A percentile compares a stretch with the other conserved stretches of the same genome.
These are phyloP conservation scores for Pisolithus tinctorius DNA, from an alignment of 768 basidiomycete genomes.

Conservation along the genomic window DNA sequence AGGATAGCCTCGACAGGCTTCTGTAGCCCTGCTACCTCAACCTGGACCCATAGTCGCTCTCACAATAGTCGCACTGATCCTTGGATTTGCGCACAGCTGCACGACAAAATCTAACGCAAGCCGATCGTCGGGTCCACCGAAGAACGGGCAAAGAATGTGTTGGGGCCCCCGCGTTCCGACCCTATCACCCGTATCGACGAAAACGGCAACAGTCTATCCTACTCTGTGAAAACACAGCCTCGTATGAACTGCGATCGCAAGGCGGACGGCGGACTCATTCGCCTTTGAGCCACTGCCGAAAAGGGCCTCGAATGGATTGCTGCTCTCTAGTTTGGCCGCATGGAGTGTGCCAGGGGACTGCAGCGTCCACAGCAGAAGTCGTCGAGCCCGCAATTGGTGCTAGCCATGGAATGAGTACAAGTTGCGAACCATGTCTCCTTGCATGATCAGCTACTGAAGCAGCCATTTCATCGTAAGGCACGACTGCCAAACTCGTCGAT, in stretches of 20 bases:
- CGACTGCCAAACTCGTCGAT: constrained; percentile 65
- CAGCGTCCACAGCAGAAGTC: constrained; percentile 20
- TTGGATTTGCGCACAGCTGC: constrained; percentile 62
- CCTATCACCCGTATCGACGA: constrained; percentile 61
- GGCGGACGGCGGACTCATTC: constrained; percentile 46
- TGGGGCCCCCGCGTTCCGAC: constrained; percentile 28
- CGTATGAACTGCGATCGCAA: constrained; percentile 83
- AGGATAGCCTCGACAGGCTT: constrained; percentile 50
- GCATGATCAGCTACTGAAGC: constrained; percentile 58
- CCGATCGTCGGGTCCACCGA: constrained; percentile 92
- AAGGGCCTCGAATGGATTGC: constrained; percentile 72
- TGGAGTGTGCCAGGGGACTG: constrained; percentile 23
- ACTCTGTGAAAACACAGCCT: constrained; percentile 65
- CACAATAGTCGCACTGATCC: constrained; percentile 67
- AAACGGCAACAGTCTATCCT: constrained; percentile 77
- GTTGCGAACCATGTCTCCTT: constrained; percentile 48
- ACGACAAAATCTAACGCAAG: constrained; percentile 75
- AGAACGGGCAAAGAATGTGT: constrained; percentile 83
- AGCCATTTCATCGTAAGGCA: constrained; percentile 69
- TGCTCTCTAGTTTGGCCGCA: constrained; percentile 18
- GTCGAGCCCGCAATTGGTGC: constrained; percentile 33
- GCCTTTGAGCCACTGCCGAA: constrained; percentile 48
- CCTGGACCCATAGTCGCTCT: constrained; percentile 39
- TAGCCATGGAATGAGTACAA: constrained; percentile 84
- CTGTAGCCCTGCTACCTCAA: constrained; percentile 47